Evolutionary conservation across 2,329 filamentous ascomycete genomes (phyloP).

Genomic region (Spiromastix sp.): DNA sequence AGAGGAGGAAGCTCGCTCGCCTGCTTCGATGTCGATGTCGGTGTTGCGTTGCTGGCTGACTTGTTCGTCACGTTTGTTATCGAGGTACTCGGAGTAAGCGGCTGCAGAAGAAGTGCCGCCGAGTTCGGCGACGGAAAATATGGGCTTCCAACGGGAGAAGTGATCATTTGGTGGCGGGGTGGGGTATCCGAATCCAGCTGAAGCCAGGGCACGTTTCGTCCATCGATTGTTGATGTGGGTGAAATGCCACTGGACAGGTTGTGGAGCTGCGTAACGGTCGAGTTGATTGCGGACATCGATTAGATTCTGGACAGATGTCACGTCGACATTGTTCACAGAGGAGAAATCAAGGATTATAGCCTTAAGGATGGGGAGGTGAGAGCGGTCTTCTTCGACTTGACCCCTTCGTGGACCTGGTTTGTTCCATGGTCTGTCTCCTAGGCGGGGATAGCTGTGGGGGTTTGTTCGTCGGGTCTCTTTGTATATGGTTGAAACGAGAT

Average conservation of each 20-base stretch:
- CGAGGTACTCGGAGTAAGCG: slow-evolving; percentile 53
- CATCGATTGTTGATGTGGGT: slow-evolving; percentile 89
- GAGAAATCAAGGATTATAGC: slow-evolving; percentile 93
- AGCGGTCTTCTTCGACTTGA: slow-evolving; percentile 39
- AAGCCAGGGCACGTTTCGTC: slow-evolving; percentile 82
- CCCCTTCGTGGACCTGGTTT: slow-evolving; percentile 65
- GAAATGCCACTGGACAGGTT: slow-evolving; percentile 88
- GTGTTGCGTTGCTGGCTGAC: slow-evolving; percentile 4
- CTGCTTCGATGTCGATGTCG: slow-evolving; percentile 1
- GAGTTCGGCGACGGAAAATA: slow-evolving; percentile 86
- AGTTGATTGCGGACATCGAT: slow-evolving; percentile 94
- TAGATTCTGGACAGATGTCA: slow-evolving; percentile 82
- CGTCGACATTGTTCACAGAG: slow-evolving; percentile 85
- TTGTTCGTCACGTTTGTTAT: slow-evolving; percentile 43
- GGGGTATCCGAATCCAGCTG: slow-evolving; percentile 82
- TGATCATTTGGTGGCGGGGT: slow-evolving; percentile 41
- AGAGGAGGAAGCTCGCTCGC: background rate
- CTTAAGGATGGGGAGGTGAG: slow-evolving; percentile 58
- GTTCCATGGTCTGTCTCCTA: slow-evolving; percentile 86
- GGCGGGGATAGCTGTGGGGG: slow-evolving; percentile 50
- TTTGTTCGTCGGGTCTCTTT: slow-evolving; percentile 66
- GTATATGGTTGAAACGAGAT: slow-evolving; percentile 60
- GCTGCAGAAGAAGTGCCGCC: slow-evolving; percentile 62
- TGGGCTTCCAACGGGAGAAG: slow-evolving; percentile 75
- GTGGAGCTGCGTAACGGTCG: slow-evolving; percentile 70